Evolutionary conservation across 768 basidiomycete genomes (phyloP), one percentile per base, ranked within the genome.

Genomic region (Auricularia sp.): DNA sequence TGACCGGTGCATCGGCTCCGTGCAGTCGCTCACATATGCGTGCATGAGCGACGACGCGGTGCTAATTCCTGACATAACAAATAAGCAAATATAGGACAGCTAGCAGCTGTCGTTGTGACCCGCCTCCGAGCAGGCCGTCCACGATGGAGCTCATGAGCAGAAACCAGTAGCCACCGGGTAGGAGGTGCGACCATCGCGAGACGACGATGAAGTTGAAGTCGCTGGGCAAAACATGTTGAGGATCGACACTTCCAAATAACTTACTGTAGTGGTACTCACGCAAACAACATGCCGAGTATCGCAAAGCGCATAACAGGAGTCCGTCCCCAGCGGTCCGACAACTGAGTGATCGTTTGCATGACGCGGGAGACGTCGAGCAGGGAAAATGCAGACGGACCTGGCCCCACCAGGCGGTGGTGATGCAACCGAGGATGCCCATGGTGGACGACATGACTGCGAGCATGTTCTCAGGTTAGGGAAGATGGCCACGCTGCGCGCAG

Each of bases 361-460:
- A 35, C 58, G 16, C 23, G 23, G 33, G 11, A 53, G 16, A 42
- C 42, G 7, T 29, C 2, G 29, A 1, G 29, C 29, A 29, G 29
- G 29, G 42, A 34, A 36, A 47, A 14, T 14, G 54, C n/a, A n/a
- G 47, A 61, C 58, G 18, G 36, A 65, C 39, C 61, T 64, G 68
- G 64, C 89, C 88, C 93, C 93, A 96, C 83, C 86, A 94, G 2
- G 84, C 90, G 12, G 87, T 86, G 2, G 91, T 93, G 39, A 94
- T 70, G 66, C 90, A 89, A 36, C 84, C 81, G 39, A 96, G 76
- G 61, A 91, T 73, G 8, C 93, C 93, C 76, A 84, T 84, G 8
- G 81, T 77, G 2, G 86, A 78, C 0, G 83, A 74, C 71, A 90
- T 85, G 23, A 81, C 88, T 91, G 68, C 29, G 21, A 43, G 65